Conservation (phyloP, 2,329 filamentous ascomycete species). For the Herpotrichia juniperi region DNA sequence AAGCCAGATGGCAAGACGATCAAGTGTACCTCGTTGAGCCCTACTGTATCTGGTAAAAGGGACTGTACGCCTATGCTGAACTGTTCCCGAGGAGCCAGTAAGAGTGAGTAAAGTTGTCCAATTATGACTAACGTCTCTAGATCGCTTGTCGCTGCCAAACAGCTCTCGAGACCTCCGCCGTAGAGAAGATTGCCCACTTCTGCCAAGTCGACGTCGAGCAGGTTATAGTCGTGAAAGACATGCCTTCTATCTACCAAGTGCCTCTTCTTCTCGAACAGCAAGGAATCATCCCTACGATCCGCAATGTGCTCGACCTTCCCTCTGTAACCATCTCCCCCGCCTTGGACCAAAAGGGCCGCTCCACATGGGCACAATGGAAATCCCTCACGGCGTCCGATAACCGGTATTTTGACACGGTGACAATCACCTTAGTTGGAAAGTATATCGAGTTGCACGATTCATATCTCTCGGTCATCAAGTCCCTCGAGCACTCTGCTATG, state of each 20-base stretch:
- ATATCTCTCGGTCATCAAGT: constrained; percentile 83
- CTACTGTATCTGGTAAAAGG: too few species aligned
- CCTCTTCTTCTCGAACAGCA: constrained; percentile 89
- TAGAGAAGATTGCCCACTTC: constrained; percentile 85
- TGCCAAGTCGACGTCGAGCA: constrained; percentile 87
- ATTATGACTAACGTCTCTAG: constrained; percentile 48
- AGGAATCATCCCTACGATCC: constrained; percentile 72
- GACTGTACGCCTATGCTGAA: too few species aligned
- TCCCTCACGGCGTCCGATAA: constrained; percentile 70
- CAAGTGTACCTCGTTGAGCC: too few species aligned
- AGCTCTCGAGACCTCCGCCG: constrained; percentile 73
- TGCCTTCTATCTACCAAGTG: constrained; percentile 91
- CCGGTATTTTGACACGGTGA: constrained; percentile 70
- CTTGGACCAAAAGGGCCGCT: constrained; percentile 66
- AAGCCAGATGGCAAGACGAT: too few species aligned
- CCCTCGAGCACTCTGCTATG: constrained; percentile 92
- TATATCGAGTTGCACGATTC: constrained; percentile 85
- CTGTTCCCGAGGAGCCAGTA: too few species aligned
- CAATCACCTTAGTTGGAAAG: constrained; percentile 90
- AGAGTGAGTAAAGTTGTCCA: too few species aligned
- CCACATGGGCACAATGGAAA: constrained; percentile 83
- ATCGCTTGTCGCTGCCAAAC: constrained; percentile 92
- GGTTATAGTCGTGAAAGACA: constrained; percentile 85
- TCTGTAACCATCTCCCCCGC: constrained; percentile 58
- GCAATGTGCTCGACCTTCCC: constrained; percentile 69